These are phyloP conservation scores for Nissolia schottii DNA, from an alignment of 306 rosid genomes.

Conservation along the genomic window DNA sequence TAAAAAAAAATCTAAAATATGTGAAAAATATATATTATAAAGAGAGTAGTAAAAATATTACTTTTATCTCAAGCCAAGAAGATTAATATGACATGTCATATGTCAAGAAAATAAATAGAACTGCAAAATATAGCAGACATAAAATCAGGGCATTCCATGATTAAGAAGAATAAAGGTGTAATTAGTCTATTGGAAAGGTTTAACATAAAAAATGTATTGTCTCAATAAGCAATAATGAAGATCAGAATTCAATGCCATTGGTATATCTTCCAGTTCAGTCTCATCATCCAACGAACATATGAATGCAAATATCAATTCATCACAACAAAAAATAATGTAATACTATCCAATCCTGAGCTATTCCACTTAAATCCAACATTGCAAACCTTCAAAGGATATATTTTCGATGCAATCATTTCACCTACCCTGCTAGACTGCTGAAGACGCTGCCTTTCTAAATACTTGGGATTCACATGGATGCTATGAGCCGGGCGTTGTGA, in stretches of 20 bases:
- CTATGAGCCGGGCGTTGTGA: conserved; percentile 83
- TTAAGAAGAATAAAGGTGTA: not conserved
- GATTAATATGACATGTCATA: not conserved
- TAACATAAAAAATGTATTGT: not conserved
- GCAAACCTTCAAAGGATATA: not conserved
- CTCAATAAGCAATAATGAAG: conserved; percentile 5
- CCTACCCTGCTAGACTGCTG: conserved; percentile 84
- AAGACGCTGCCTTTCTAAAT: conserved; percentile 92
- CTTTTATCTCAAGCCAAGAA: not conserved
- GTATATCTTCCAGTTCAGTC: not conserved
- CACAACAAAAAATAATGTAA: not conserved
- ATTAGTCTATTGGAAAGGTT: not conserved
- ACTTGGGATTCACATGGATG: conserved; percentile 96
- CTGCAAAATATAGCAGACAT: not conserved
- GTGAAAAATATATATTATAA: not conserved
- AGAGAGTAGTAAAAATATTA: not conserved
- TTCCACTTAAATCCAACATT: conserved; percentile 9
- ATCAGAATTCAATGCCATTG: not conserved
- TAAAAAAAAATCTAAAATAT: not conserved
- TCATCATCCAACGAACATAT: conserved; percentile 5
- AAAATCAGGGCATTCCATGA: not conserved
- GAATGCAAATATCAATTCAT: not conserved
- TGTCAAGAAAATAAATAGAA: not conserved
- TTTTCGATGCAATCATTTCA: conserved; percentile 24
- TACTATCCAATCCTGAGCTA: not conserved